phyloP scores from a whole-genome alignment of 169 alveolate species.

The Plasmodium malariae region DNA sequence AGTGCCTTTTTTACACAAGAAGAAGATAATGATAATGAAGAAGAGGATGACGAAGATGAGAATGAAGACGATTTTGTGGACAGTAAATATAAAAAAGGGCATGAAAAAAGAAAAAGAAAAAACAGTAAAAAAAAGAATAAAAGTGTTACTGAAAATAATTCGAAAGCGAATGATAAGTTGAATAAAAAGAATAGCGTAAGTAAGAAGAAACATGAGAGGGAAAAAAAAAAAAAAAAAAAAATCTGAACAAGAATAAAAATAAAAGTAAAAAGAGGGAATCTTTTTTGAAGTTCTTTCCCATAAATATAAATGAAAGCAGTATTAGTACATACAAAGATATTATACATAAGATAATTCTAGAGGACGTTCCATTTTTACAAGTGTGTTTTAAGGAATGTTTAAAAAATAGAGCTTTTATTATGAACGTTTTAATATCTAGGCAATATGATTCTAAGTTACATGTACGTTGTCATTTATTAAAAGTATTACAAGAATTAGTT shows the following conservation, averaged over 20 bases:
- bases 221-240: not conserved
- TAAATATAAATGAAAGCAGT: constrained; percentile 27
- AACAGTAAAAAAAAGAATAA: not conserved
- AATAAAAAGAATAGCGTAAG: not conserved
- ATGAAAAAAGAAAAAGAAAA: not conserved
- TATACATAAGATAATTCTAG: constrained; percentile 47
- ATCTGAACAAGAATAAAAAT: not conserved
- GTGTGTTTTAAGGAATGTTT: constrained; percentile 69
- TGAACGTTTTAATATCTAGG: constrained; percentile 77
- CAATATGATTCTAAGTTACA: constrained; percentile 85
- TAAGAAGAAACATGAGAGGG: constrained; percentile 12
- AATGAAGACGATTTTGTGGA: not conserved
- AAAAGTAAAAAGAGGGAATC: constrained; percentile 15
- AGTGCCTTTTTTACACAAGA: not conserved
- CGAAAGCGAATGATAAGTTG: not conserved
- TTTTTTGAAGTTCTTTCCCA: constrained; percentile 30
- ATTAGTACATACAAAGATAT: constrained; percentile 59
- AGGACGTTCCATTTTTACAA: constrained; percentile 51
- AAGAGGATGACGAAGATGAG: not conserved
- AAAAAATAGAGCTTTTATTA: constrained; percentile 37
- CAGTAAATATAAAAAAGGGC: not conserved
- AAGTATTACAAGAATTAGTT: constrained; percentile 80
- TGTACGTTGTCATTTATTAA: constrained; percentile 83
- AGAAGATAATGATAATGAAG: not conserved
- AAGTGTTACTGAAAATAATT: not conserved